Conservation (phyloP, 2,329 filamentous ascomycete species). For the Fusarium duplospermum region DNA sequence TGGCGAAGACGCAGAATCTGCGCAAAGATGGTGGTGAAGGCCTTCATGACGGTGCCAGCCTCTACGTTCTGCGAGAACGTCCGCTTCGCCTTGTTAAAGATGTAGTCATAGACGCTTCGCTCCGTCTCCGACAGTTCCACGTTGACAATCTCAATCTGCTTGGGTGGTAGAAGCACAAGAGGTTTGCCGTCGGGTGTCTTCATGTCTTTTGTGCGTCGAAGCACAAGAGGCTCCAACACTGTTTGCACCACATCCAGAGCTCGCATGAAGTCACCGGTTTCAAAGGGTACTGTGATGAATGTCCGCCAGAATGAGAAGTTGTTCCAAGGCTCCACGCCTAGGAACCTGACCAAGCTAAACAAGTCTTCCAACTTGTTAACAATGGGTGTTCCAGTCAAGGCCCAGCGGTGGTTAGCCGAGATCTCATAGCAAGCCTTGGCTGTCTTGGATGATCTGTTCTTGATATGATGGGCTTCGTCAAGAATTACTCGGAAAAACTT, state of each 20-base stretch:
- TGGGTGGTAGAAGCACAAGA: conserved; percentile 84
- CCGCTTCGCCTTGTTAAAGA: conserved; percentile 83
- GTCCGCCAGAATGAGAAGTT: conserved; percentile 99
- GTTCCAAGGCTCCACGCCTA: conserved; percentile 96
- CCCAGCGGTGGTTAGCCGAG: conserved; percentile 88
- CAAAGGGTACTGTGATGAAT: conserved; percentile 97
- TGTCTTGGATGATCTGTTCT: conserved; percentile 89
- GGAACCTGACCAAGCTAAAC: conserved; percentile 91
- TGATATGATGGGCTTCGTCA: conserved; percentile 95
- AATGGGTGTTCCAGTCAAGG: conserved; percentile 93
- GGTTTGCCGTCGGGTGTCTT: conserved; percentile 84
- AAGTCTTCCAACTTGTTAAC: conserved; percentile 96
- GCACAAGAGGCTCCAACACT: conserved; percentile 93
- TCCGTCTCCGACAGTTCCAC: conserved; percentile 88
- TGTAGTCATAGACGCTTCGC: conserved; percentile 91
- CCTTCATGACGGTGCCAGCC: conserved; percentile 92
- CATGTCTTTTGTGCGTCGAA: conserved; percentile 97
- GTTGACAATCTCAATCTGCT: conserved; percentile 85
- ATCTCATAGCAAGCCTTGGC: conserved; percentile 95
- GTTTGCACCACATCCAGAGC: conserved; percentile 97
- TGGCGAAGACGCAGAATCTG: conserved; percentile 94
- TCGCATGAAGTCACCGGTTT: conserved; percentile 92
- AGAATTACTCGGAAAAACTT: conserved; percentile 96
- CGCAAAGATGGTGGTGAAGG: conserved; percentile 96
- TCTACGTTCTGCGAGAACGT: conserved; percentile 89